Conservation (phyloP, 2,329 filamentous ascomycete species). For the Pyricularia grisea region DNA sequence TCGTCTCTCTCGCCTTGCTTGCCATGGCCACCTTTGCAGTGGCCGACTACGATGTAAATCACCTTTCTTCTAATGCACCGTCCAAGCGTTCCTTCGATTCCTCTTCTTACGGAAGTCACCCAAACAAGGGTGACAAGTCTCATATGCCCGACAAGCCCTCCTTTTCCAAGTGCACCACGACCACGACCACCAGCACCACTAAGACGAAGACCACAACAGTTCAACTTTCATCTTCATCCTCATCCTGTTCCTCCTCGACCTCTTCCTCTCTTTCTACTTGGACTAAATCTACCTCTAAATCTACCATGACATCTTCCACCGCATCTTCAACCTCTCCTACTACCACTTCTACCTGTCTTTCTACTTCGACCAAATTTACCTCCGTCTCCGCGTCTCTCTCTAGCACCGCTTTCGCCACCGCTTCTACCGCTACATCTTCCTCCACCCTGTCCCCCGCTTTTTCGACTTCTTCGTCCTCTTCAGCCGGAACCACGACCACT, state of each 20-base stretch:
- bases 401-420: too few species aligned
- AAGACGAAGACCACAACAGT: neutral
- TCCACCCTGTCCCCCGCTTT: neutral
- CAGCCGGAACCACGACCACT: neutral
- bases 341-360: too few species aligned
- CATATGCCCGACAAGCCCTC: neutral
- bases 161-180: neutral
- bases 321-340: too few species aligned
- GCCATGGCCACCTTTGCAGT: slow-evolving; percentile 12
- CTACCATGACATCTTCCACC: too few species aligned
- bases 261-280: too few species aligned
- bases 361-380: too few species aligned
- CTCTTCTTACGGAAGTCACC: neutral
- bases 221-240: neutral
- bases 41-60: slow-evolving; percentile 8
- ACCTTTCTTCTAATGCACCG: neutral
- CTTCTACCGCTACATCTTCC: neutral
- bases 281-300: too few species aligned
- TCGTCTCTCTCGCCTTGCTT: slow-evolving; percentile 10
- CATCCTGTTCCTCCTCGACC: too few species aligned
- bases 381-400: neutral
- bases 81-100: neutral
- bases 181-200: neutral
- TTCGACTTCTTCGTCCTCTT: neutral
- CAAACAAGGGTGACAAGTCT: neutral